A percentile compares a stretch with the other conserved stretches of the same genome.
phyloP scores from a whole-genome alignment of 495 filamentous ascomycete genomes.

The Daldinia grandis region DNA sequence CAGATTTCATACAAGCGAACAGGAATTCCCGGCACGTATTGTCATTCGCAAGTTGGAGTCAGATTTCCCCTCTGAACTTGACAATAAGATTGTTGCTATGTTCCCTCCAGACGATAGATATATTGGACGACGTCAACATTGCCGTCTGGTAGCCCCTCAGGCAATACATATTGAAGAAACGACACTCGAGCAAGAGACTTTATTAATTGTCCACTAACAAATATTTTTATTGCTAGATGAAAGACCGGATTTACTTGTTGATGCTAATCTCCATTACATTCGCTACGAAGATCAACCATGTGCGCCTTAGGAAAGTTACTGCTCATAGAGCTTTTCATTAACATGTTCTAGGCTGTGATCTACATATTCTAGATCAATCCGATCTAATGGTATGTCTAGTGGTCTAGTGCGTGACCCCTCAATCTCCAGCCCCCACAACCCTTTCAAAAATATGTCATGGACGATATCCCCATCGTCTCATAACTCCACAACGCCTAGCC shows the following conservation, averaged over 20 bases:
- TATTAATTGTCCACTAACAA: not conserved
- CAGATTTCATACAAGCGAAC: not conserved
- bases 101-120: not conserved
- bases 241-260: not conserved
- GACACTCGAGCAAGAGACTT: not conserved
- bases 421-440: not conserved
- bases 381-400: not conserved
- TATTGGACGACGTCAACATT: not conserved
- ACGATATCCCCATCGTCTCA: not conserved
- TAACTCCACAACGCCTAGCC: not conserved
- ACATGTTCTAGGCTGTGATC: not conserved
- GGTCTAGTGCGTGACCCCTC: not conserved
- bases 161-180: not conserved
- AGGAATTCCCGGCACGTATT: not conserved
- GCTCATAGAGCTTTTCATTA: not conserved
- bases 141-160: not conserved
- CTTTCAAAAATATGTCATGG: not conserved
- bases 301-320: not conserved
- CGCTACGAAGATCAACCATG: no score
- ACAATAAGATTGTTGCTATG: not conserved
- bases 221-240: not conserved
- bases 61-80: not conserved
- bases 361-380: not conserved
- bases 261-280: not conserved
- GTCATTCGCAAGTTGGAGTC: not conserved